Evolutionary conservation across 805 yeast genomes (phyloP), one percentile per base, ranked within the genome.

Genomic region (Starmerella vaccinii): DNA sequence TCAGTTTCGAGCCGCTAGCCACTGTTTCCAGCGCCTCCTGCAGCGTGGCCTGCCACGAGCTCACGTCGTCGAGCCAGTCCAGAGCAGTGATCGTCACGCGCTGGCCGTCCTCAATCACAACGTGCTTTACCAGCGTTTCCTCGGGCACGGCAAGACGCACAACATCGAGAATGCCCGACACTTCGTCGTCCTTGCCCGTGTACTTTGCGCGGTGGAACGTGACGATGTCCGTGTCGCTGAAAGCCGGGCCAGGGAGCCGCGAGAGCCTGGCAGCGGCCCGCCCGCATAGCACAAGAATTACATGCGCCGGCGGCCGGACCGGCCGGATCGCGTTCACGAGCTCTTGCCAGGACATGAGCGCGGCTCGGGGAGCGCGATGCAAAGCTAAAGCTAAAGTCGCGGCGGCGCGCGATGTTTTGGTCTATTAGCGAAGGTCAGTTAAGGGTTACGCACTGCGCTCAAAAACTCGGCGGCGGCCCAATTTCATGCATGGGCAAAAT

Each of bases 61-160:
- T 41, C 8, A 18, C 38, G 18, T 50, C 37, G 1, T 27, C 27
- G 2, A 18, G 24, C 57, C 57, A 54, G 37, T 40, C 41, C 23
- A 54, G 45, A 15, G 32, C 39, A 10, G 15, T 16, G 1, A 54
- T 18, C 2, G 41, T 13, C 3, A 51, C 35, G 3, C 12, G 21
- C 6, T 26, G 26, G 3, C 45, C 48, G 12, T 18, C 24, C 5
- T 18, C 39, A 4, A 22, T 13, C 1, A 49, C 19, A 5, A 41
- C 45, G 13, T 26, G 35, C 8, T 26, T 18, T 16, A 40, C 23
- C 2, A 51, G 27, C 9, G 35, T 27, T 6, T 23, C 34, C 4
- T 45, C 46, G 34, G 41, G 41, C 12, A 21, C 5, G 10, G 27
- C 32, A 1, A 44, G n/a, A 6, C 34, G 9, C 15, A 39, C 34